Evolutionary conservation across 106 monocot genomes (phyloP).

Genomic region (Phalaenopsis aphrodite): DNA sequence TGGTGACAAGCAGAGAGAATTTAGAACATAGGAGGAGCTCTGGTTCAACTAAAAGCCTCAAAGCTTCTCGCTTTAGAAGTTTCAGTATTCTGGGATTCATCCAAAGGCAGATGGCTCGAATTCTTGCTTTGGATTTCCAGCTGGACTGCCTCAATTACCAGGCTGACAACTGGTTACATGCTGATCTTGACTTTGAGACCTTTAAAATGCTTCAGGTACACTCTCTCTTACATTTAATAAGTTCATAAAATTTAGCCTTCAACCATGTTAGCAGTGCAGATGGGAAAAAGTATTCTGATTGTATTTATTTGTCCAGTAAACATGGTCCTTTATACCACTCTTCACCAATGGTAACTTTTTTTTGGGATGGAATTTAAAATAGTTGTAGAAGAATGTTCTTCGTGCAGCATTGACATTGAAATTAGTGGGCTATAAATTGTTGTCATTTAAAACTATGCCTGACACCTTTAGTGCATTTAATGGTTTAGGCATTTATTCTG

Average conservation of each 20-base stretch:
- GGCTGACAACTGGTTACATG: slow-evolving; percentile 66
- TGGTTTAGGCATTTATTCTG: background rate
- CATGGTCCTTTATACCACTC: too few relatives aligned
- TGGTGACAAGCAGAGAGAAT: slow-evolving; percentile 72
- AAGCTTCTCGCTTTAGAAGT: slow-evolving; percentile 56
- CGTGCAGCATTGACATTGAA: too few relatives aligned
- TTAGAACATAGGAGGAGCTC: slow-evolving; percentile 53
- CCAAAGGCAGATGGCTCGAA: slow-evolving; percentile 72
- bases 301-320: too few relatives aligned
- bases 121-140: slow-evolving; percentile 87
- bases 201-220: slow-evolving; percentile 80
- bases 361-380: too few relatives aligned
- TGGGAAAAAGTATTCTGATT: background rate
- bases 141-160: slow-evolving; percentile 87
- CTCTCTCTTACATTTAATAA: background rate
- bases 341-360: too few relatives aligned
- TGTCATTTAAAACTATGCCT: too few relatives aligned
- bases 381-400: too few relatives aligned
- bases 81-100: slow-evolving; percentile 86
- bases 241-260: background rate
- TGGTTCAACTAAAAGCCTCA: slow-evolving; percentile 27
- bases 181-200: slow-evolving; percentile 88
- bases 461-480: too few relatives aligned
- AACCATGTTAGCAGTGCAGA: background rate
- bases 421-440: too few relatives aligned